Conservation (phyloP, 345 rosid species). For the Populus pruinosa region DNA sequence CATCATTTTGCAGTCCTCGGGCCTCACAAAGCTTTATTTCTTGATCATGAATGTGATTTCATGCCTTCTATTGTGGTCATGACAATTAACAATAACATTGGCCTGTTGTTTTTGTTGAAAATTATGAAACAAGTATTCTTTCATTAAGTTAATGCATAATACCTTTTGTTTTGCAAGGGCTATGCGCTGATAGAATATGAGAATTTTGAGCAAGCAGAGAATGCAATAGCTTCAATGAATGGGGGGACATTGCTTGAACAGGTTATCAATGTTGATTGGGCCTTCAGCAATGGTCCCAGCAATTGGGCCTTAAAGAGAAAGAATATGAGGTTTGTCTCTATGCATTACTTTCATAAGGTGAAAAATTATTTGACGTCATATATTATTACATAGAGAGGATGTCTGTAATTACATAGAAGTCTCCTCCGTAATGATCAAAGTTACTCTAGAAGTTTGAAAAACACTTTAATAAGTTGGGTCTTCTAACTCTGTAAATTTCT, state of each 20-base stretch:
- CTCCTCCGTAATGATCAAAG: background rate
- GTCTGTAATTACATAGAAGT: background rate
- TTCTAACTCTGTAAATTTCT: background rate
- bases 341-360: background rate
- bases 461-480: background rate
- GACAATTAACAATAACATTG: background rate
- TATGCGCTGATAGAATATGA: conserved; percentile 78
- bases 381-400: background rate
- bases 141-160: background rate
- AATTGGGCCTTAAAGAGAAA: conserved; percentile 46
- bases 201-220: conserved; percentile 69
- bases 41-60: background rate
- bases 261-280: conserved; percentile 68
- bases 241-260: conserved; percentile 60
- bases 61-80: background rate
- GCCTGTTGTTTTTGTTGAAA: background rate
- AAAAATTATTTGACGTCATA: background rate
- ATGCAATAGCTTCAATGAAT: conserved; percentile 59
- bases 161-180: conserved; percentile 41
- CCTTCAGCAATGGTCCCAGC: conserved; percentile 66
- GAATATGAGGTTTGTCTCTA: conserved; percentile 51
- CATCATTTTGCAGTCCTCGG: background rate
- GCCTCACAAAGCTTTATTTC: background rate
- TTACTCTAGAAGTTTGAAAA: background rate
- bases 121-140: background rate